phyloP scores from a whole-genome alignment of 208 protist species.

The Angomonas deanei region DNA sequence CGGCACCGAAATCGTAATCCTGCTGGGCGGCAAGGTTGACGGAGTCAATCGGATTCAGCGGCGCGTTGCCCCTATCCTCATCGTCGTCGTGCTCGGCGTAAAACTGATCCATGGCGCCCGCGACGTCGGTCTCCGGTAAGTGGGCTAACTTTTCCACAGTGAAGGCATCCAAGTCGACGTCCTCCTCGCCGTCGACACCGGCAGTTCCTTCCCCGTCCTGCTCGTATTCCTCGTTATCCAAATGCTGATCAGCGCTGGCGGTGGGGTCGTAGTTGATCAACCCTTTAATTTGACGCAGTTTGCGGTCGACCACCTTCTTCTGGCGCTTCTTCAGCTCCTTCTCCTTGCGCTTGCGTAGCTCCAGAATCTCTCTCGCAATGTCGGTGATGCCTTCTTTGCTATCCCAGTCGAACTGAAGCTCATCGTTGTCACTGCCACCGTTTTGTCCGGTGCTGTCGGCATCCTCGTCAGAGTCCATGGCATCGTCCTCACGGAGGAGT shows the following conservation, averaged over 20 bases:
- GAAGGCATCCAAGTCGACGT: constrained; percentile 47
- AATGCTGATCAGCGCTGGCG: constrained; percentile 58
- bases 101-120: constrained; percentile 53
- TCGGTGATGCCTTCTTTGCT: constrained; percentile 71
- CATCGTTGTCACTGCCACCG: constrained; percentile 20
- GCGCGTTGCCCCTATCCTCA: constrained; percentile 54
- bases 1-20: constrained; percentile 72
- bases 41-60: constrained; percentile 71
- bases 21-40: constrained; percentile 76
- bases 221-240: constrained; percentile 60
- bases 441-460: background rate
- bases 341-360: constrained; percentile 75
- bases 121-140: constrained; percentile 51
- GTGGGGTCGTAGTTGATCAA: constrained; percentile 92
- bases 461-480: constrained; percentile 22
- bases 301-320: constrained; percentile 89
- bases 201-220: background rate
- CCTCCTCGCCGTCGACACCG: constrained; percentile 10
- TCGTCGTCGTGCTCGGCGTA: constrained; percentile 10
- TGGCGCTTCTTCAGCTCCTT: constrained; percentile 90
- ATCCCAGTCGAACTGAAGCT: constrained; percentile 64
- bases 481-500: constrained; percentile 12
- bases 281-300: constrained; percentile 89
- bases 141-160: constrained; percentile 68
- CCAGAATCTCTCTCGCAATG: constrained; percentile 83